These are phyloP conservation scores for Boeremia exigua DNA, from an alignment of 2,329 filamentous ascomycete species.

Conservation along the genomic window DNA sequence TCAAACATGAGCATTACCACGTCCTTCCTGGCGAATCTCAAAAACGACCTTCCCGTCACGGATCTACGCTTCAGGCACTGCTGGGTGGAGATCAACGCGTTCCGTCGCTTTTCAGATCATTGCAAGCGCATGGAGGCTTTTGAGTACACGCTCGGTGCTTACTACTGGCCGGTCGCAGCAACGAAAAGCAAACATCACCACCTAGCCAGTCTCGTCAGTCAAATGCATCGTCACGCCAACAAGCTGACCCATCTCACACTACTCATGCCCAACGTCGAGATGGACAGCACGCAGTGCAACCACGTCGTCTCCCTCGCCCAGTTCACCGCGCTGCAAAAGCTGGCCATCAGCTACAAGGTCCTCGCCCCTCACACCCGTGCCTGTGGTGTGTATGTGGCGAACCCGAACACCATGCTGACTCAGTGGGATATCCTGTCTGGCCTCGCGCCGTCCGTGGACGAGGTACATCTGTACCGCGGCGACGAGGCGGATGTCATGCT, in stretches of 20 bases:
- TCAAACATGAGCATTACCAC: not conserved
- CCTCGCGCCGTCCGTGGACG: not conserved
- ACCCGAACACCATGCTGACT: not conserved
- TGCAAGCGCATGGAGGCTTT: not conserved
- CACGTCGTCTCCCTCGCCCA: not conserved
- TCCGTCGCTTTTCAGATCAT: not conserved
- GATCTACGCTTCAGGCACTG: not conserved
- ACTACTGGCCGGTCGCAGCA: not conserved
- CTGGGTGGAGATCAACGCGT: not conserved
- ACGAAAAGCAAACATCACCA: not conserved
- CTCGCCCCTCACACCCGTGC: not conserved
- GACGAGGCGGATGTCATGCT: not conserved
- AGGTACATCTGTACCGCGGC: not conserved
- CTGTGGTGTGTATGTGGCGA: not conserved
- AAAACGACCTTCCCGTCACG: not conserved
- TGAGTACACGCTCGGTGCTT: not conserved
- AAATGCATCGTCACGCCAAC: no score
- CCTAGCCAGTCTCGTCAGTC: no score
- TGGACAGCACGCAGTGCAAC: not conserved
- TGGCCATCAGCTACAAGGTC: not conserved
- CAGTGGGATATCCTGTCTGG: not conserved
- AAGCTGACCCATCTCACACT: not conserved
- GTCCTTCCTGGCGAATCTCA: not conserved
- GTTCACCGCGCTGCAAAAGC: not conserved
- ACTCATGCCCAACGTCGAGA: not conserved